These are phyloP conservation scores for Cryptosporidium tyzzeri DNA, from an alignment of 169 alveolate species.

Conservation along the genomic window DNA sequence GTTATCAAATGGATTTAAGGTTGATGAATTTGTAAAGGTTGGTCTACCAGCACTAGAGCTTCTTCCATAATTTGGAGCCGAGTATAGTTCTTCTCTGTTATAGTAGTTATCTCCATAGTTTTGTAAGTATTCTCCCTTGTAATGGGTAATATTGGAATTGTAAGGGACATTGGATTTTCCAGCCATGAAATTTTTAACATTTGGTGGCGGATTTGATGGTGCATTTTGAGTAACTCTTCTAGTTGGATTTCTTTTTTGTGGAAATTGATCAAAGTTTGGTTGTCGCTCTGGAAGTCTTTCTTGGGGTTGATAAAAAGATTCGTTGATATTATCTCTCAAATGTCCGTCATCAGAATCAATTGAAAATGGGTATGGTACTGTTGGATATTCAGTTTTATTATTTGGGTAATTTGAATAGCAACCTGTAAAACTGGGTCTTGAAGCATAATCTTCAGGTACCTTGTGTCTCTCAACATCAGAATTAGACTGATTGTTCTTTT, in stretches of 20 bases:
- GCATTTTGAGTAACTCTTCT: conserved; percentile 44
- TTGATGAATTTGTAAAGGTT: conserved; percentile 16
- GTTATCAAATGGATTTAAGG: conserved; percentile 38
- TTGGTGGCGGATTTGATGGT: not conserved
- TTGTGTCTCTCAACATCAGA: conserved; percentile 8
- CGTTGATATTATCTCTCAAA: conserved; percentile 3
- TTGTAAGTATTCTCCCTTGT: not conserved
- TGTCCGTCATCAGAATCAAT: conserved; percentile 38
- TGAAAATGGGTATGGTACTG: conserved; percentile 59
- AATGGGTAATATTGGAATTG: conserved; percentile 21
- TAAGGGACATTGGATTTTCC: conserved; percentile 46
- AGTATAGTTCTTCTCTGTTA: conserved; percentile 23
- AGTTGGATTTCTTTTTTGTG: conserved; percentile 11
- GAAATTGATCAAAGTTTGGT: not conserved
- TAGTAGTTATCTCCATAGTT: conserved; percentile 28
- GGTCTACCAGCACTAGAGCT: conserved; percentile 50
- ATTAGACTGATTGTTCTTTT: not conserved
- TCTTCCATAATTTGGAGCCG: conserved; percentile 5
- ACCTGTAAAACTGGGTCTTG: not conserved
- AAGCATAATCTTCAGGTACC: conserved; percentile 44
- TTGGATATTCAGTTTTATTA: conserved; percentile 21
- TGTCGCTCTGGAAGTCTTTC: conserved; percentile 6
- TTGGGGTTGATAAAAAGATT: not conserved
- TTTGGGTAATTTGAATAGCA: not conserved
- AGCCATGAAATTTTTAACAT: not conserved